These are phyloP conservation scores for Exobasidium rhododendri DNA, from an alignment of 1,284 basidiomycete species.

Conservation along the genomic window DNA sequence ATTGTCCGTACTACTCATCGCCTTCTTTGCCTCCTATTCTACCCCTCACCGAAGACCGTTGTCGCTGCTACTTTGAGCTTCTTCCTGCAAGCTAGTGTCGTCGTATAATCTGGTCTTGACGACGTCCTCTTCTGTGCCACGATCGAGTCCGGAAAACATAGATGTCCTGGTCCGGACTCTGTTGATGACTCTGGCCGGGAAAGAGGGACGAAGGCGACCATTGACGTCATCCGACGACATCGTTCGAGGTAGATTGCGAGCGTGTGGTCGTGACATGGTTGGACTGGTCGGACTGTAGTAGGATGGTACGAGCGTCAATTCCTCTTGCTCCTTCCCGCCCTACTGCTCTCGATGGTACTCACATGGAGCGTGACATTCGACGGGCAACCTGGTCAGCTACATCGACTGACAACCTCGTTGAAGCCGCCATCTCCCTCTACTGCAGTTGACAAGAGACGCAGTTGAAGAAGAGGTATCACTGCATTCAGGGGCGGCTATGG, in stretches of 20 bases:
- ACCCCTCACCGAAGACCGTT: conserved; percentile 30
- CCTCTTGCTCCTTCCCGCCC: too few relatives aligned
- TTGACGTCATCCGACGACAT: neutral
- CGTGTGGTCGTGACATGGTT: neutral
- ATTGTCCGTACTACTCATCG: too few relatives aligned
- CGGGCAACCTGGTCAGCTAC: too few relatives aligned
- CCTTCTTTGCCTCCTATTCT: too few relatives aligned
- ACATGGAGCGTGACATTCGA: too few relatives aligned
- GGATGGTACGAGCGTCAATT: too few relatives aligned
- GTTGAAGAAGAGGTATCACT: too few relatives aligned
- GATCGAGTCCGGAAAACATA: neutral
- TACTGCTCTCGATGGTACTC: too few relatives aligned
- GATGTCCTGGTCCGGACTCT: neutral
- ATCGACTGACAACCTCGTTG: too few relatives aligned
- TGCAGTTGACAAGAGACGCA: too few relatives aligned
- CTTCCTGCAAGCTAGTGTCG: conserved; percentile 30
- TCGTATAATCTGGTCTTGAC: conserved; percentile 21
- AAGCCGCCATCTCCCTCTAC: too few relatives aligned
- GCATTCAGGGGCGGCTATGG: too few relatives aligned
- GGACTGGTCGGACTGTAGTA: neutral
- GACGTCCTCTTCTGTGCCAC: neutral
- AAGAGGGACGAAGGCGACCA: neutral
- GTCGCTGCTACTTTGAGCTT: conserved; percentile 21
- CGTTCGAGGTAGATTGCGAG: neutral
- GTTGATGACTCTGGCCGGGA: neutral